Base-by-base conservation (phyloP, 331 rosid species). In the Stylosanthes scabra region DNA sequence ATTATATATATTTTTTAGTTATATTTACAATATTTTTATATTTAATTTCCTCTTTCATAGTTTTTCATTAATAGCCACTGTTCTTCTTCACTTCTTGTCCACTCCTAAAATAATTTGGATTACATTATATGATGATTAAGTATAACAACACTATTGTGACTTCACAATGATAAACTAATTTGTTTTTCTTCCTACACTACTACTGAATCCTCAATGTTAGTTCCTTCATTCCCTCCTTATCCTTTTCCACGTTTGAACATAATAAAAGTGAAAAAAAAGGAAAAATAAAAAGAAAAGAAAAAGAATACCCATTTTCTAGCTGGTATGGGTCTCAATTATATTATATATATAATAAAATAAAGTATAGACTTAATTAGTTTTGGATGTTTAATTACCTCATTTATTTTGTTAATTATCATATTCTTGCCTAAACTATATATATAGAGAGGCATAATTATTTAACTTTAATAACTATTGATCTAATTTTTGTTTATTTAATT, bases 241-340 rank as follows among this genome's bases (percentile, higher is more conserved):
- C 28, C 46, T 34, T 68, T 50, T 68, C 34, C 49, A 34, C 16
- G 11, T 51, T 51, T 3, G 11, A 29, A 46, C 40, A 10, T 15
- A 4, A 34, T 4, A 34, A 34, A 34, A 34, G 1, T 1, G 39
- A 6, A 34, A 6, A 34, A 34, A 3, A 34, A 34, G 5, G 34
- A 29, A 31, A 31, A 31, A 31, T 3, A 6, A 12, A n/a, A 14
- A 13, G 11, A 4, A 13, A 4, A 57, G 8, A 13, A 5, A 9
- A n/a, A n/a, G n/a, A n/a, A 71, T 51, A 15, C 40, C 44, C 52
- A 65, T 71, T 58, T 58, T 58, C n/a, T n/a, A n/a, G n/a, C n/a
- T n/a, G n/a, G n/a, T 25, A 54, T 54, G 41, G 52, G 14, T 55
- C 59, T 28, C 45, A n/a, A 15, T 7, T 8, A 20, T 47, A 11